Evolutionary conservation across 331 rosid genomes (phyloP).

Genomic region (Phaseolus coccineus): DNA sequence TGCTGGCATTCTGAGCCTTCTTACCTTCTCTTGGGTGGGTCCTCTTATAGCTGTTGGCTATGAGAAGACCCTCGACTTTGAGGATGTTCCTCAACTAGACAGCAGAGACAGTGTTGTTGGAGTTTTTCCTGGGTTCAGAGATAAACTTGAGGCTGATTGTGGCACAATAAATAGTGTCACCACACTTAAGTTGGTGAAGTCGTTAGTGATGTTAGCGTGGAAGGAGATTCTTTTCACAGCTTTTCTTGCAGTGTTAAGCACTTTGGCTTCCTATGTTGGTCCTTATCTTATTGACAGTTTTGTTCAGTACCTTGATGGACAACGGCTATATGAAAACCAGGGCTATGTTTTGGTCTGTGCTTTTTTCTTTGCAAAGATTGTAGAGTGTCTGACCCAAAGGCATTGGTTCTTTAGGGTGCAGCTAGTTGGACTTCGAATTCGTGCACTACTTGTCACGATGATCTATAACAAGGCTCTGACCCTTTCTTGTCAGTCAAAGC

Average conservation of each 20-base stretch:
- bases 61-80: slow-evolving; percentile 78
- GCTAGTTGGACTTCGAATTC: slow-evolving; percentile 68
- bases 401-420: slow-evolving; percentile 71
- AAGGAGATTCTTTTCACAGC: slow-evolving; percentile 67
- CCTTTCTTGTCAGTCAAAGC: slow-evolving; percentile 76
- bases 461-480: slow-evolving; percentile 74
- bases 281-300: slow-evolving; percentile 80
- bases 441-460: slow-evolving; percentile 59
- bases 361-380: slow-evolving; percentile 71
- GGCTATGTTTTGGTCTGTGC: slow-evolving; percentile 68
- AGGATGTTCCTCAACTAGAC: slow-evolving; percentile 87
- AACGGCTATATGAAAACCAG: slow-evolving; percentile 59
- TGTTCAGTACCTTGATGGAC: slow-evolving; percentile 84
- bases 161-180: slow-evolving; percentile 58
- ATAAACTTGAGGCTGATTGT: slow-evolving; percentile 60
- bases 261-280: slow-evolving; percentile 79
- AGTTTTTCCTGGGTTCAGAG: slow-evolving; percentile 57
- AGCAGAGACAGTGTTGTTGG: slow-evolving; percentile 62
- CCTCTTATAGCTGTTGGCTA: slow-evolving; percentile 71
- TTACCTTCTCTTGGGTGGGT: slow-evolving; percentile 82
- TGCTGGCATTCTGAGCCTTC: slow-evolving; percentile 83
- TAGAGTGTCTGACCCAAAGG: slow-evolving; percentile 68
- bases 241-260: slow-evolving; percentile 45
- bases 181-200: slow-evolving; percentile 65
- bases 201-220: slow-evolving; percentile 61